Evolutionary conservation across 108 stramenopile genomes (phyloP), one percentile per base, ranked within the genome.

Genomic region (Cyclostephanos tholiformis): DNA sequence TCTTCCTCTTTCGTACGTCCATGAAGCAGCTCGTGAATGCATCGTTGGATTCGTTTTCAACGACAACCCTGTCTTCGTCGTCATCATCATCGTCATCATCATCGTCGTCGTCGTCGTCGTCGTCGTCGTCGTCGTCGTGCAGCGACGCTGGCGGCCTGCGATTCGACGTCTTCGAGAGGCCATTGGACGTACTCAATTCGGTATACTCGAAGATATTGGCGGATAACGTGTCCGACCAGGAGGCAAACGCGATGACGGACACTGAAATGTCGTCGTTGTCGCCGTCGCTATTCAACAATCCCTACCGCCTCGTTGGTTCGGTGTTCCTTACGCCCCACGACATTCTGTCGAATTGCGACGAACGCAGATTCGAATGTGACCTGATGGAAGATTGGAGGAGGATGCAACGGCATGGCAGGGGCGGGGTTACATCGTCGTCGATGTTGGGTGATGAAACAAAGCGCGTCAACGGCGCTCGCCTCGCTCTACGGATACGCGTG

Each of bases 401-500:
- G 48, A 32, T 46, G 19, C 51, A 69, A 60, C 53, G 61, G 52
- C 57, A 65, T 56, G n/a, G 27, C 71, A 13, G 41, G 14, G 52
- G 49, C 11, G 19, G 48, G 30, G 35, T 16, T 9, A 32, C 65
- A 63, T 38, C 36, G 6, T 43, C 63, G 63, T 44, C 52, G 35
- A 39, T 17, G n/a, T 60, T n/a, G n/a, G 32, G 32, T 32, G 32
- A 4, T 2, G 29, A 23, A 25, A 20, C 27, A 32, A 14, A 29
- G 23, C 26, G 39, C 11, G 55, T 41, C 14, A 43, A 49, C 25
- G 60, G 85, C 14, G 89, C 76, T 3, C 76, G 63, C n/a, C 72
- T 91, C 25, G 90, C 88, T 19, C 63, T 91, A 8, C 41, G 90
- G 62, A 81, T 88, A 50, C 83, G 88, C 36, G 57, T 82, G 29